Base-by-base conservation (phyloP, 306 rosid species). In the Datisca glomerata region DNA sequence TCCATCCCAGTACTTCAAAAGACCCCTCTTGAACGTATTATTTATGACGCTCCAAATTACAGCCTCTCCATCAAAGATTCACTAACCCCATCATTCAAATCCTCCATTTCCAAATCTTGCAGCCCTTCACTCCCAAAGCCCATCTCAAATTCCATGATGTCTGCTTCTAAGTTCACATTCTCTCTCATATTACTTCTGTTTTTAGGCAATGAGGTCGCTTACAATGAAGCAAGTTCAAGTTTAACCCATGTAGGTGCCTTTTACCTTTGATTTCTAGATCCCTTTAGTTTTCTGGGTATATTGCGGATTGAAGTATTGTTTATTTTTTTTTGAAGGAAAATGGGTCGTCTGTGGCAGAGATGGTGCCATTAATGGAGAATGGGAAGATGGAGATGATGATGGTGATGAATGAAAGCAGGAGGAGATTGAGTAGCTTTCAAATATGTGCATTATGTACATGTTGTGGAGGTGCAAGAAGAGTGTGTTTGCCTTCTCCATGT, bases 401-500 rank as follows among this genome's bases (percentile, higher is more conserved):
- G 83, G 24, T 74, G 80, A 65, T 84, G 86, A 84, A 75, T 63
- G 94, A 75, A 37, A 79, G 82, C 39, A 71, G 99, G 42, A 76
- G 99, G 63, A 81, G 49, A 51, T 53, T 91, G 60, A 72, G 85
- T 40, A 85, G 94, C 72, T 91, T 91, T 68, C 76, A 60, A 80
- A 78, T 91, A 55, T 91, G 99, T 58, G 99, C 94, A 1, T 52
- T 85, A 13, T 91, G 99, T 48, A 91, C 99, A 19, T 91, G 99
- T 69, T 91, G 99, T 49, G 99, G 99, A 42, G 96, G 99, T 34
- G 76, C 94, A 3, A 80, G 47, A 80, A 87, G 99, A 35, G 57
- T 75, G 2, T 91, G 99, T 65, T 67, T 91, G 71, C 85, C 99
- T n/a, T 78, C 96, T 55, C 96, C 96, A 0, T 91, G 99, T 67